A percentile compares a stretch with the other conserved stretches of the same genome.
Evolutionary conservation across 768 basidiomycete genomes (phyloP).

Genomic region (Vishniacozyma victoriae): DNA sequence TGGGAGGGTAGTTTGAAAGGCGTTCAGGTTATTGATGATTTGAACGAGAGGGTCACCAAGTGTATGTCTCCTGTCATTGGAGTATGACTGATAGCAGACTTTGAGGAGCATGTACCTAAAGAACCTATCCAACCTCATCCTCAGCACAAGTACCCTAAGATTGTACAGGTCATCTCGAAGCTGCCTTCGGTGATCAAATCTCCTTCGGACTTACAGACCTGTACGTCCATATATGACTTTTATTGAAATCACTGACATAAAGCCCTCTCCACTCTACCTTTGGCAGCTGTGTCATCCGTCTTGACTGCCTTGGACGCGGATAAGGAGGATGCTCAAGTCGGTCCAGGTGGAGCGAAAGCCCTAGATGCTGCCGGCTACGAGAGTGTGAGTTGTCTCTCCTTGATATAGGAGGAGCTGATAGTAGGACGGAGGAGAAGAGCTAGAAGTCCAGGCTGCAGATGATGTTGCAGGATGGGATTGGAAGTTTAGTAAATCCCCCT

Average conservation of each 20-base stretch:
- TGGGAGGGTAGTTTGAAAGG: constrained; percentile 37
- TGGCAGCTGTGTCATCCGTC: constrained; percentile 28
- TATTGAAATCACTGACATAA: background rate
- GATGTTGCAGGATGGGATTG: constrained; percentile 26
- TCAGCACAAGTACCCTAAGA: constrained; percentile 44
- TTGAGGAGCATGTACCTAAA: constrained; percentile 23
- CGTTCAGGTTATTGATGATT: constrained; percentile 40
- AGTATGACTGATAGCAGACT: background rate
- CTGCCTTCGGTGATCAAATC: constrained; percentile 36
- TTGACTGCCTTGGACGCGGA: constrained; percentile 36
- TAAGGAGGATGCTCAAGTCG: constrained; percentile 15
- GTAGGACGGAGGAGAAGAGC: constrained; percentile 40
- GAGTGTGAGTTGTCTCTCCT: constrained; percentile 16
- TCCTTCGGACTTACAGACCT: constrained; percentile 40
- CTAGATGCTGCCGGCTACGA: constrained; percentile 39
- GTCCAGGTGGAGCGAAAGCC: constrained; percentile 18
- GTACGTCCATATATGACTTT: too few relatives aligned
- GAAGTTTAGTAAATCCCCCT: constrained; percentile 43
- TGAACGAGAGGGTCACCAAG: constrained; percentile 30
- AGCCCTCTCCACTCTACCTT: constrained; percentile 33
- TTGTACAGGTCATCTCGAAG: constrained; percentile 30
- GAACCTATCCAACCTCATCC: constrained; percentile 43
- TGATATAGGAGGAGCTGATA: background rate
- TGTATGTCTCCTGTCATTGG: constrained; percentile 26
- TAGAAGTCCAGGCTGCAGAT: constrained; percentile 2